Evolutionary conservation across 2,329 filamentous ascomycete species (phyloP).

Genomic region (Ascochyta pisi): DNA sequence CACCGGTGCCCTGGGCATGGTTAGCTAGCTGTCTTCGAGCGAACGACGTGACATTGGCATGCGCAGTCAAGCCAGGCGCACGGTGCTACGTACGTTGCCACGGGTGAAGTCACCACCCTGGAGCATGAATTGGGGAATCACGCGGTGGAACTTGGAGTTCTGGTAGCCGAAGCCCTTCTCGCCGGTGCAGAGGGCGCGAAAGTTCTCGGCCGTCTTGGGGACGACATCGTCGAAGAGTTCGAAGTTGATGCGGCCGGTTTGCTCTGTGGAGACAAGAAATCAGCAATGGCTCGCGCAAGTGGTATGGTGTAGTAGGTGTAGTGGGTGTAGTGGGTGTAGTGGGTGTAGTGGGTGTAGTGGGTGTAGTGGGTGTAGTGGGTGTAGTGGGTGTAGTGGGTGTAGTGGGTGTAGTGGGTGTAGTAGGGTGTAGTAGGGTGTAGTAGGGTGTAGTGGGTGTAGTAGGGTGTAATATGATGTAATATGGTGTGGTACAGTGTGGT

Average conservation of each 20-base stretch:
- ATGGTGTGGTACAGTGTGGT: no score
- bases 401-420: no score
- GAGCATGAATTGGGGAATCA: conserved; percentile 94
- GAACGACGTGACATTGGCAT: no score
- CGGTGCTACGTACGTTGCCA: conserved; percentile 72
- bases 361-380: no score
- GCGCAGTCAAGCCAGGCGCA: conserved; percentile 4
- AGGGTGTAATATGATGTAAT: no score
- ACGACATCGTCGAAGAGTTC: conserved; percentile 84
- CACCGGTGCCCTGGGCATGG: conserved; percentile 75
- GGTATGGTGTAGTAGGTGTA: no score
- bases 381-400: no score
- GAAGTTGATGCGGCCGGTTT: conserved; percentile 84
- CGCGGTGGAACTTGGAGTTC: conserved; percentile 86
- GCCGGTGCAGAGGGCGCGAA: conserved; percentile 80
- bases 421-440: no score
- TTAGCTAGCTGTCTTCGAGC: conserved; percentile 23
- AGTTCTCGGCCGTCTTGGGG: conserved; percentile 88
- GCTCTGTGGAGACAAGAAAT: conserved; percentile 58
- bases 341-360: no score
- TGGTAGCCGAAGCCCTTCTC: conserved; percentile 84
- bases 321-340: no score
- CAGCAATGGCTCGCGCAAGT: neutral
- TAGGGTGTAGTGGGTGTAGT: no score
- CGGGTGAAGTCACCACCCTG: conserved; percentile 96